A percentile compares a stretch with the other conserved stretches of the same genome.
Conservation (phyloP, 768 basidiomycete genomes). For the Mycena alexandri region DNA sequence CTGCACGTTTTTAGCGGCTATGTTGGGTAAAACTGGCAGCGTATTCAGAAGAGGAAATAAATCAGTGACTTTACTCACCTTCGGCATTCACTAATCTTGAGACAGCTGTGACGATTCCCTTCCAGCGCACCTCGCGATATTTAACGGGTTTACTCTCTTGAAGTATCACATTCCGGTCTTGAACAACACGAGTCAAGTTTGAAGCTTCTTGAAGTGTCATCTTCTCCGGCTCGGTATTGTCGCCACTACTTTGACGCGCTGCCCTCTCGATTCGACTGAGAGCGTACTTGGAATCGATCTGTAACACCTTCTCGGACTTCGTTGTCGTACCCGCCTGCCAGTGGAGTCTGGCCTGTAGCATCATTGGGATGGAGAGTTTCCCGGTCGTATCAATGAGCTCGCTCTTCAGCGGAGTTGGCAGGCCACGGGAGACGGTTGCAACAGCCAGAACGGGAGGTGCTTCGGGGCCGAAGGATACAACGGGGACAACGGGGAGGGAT, state of each 20-base stretch:
- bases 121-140: conserved; percentile 29
- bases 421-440: too few species aligned
- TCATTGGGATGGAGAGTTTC: conserved; percentile 13
- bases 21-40: conserved; percentile 25
- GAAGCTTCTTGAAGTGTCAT: conserved; percentile 32
- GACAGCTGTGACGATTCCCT: conserved; percentile 4
- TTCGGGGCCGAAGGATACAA: too few species aligned
- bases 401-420: too few species aligned
- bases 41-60: not conserved
- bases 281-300: conserved; percentile 22
- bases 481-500: not conserved
- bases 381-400: conserved; percentile 11
- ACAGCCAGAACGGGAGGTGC: not conserved
- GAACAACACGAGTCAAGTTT: conserved; percentile 25
- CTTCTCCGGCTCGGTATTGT: conserved; percentile 22
- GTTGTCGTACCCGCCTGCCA: conserved; percentile 25
- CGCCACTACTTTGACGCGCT: not conserved
- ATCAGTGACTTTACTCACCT: not conserved
- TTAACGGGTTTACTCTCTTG: conserved; percentile 10
- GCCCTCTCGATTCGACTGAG: conserved; percentile 6
- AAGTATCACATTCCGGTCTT: conserved; percentile 14
- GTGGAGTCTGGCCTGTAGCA: conserved; percentile 9
- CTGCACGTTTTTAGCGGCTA: conserved; percentile 29
- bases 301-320: conserved; percentile 9
- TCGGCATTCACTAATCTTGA: not conserved